A percentile compares a stretch with the other conserved stretches of the same genome.
phyloP scores from a whole-genome alignment of 441 rosid species.

The Capsella rubella region DNA sequence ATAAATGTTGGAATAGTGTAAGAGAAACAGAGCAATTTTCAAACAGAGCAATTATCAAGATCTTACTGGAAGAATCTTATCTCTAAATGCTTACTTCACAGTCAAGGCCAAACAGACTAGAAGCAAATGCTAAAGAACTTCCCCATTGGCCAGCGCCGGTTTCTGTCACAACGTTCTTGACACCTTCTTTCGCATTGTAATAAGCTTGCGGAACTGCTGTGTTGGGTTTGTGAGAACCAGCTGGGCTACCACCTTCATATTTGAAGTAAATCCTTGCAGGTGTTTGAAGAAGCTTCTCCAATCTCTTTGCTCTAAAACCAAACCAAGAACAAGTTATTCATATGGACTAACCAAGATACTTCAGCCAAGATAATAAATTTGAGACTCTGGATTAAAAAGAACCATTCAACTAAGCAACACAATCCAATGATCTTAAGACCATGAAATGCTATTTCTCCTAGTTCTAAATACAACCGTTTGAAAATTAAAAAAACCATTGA shows the following conservation, averaged over 20 bases:
- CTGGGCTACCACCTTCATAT: conserved; percentile 95
- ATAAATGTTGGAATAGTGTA: background rate
- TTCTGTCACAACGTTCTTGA: conserved; percentile 85
- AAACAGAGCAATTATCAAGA: background rate
- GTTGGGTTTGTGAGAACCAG: conserved; percentile 96
- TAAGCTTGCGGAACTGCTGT: conserved; percentile 86
- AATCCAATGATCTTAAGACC: too few relatives aligned
- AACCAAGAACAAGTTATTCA: background rate
- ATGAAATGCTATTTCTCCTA: too few relatives aligned
- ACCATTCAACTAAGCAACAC: too few relatives aligned
- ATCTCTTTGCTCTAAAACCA: conserved; percentile 79
- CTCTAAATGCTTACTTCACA: conserved; percentile 65
- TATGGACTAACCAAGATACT: too few relatives aligned
- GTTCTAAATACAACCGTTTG: too few relatives aligned
- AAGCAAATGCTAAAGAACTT: conserved; percentile 84
- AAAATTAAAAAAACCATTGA: too few relatives aligned
- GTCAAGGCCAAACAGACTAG: conserved; percentile 78
- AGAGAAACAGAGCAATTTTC: background rate
- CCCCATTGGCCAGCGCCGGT: conserved; percentile 99
- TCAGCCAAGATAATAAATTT: too few relatives aligned
- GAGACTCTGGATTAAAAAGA: too few relatives aligned
- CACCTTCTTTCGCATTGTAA: conserved; percentile 80
- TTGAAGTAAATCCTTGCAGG: conserved; percentile 94
- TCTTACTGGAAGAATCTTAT: background rate
- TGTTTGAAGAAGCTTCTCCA: conserved; percentile 87